phyloP scores from a whole-genome alignment of 371 early-diverging fungal genomes.

The Circinella minor region DNA sequence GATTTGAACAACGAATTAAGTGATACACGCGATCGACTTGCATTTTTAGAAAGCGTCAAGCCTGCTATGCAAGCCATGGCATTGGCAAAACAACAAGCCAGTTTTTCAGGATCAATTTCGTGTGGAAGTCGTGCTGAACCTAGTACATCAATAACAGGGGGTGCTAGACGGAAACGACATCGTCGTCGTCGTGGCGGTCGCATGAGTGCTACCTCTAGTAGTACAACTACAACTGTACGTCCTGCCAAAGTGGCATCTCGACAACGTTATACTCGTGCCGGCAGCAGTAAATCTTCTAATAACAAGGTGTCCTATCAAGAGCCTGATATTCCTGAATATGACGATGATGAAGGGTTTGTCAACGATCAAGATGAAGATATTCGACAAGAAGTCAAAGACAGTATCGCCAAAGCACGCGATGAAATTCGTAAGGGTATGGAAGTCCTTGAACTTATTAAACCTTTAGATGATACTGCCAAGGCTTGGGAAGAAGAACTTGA shows the following conservation, averaged over 20 bases:
- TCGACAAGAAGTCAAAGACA: conserved; percentile 51
- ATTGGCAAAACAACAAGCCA: conserved; percentile 23
- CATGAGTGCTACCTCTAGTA: conserved; percentile 32
- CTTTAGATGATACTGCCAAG: conserved; percentile 43
- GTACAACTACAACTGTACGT: conserved; percentile 23
- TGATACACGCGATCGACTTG: conserved; percentile 47
- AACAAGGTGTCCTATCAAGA: not conserved
- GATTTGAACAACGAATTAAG: conserved; percentile 57
- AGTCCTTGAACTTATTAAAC: conserved; percentile 55
- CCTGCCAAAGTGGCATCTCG: conserved; percentile 1
- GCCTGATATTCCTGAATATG: conserved; percentile 12
- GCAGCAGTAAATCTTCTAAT: not conserved
- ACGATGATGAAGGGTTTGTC: conserved; percentile 37
- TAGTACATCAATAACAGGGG: not conserved
- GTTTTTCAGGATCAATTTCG: conserved; percentile 26
- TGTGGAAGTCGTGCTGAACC: conserved; percentile 19
- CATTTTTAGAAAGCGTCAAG: conserved; percentile 36
- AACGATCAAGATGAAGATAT: conserved; percentile 40
- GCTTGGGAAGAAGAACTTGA: conserved; percentile 50
- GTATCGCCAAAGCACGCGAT: conserved; percentile 65
- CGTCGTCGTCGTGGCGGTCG: conserved; percentile 24
- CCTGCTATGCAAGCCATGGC: conserved; percentile 38
- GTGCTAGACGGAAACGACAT: conserved; percentile 13
- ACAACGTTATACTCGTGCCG: conserved; percentile 3
- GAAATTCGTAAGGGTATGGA: conserved; percentile 64